Percentiles rank a stretch among this genome's conserved stretches.
Evolutionary conservation across 306 rosid genomes (phyloP).

Genomic region (Quercus bicolor): DNA sequence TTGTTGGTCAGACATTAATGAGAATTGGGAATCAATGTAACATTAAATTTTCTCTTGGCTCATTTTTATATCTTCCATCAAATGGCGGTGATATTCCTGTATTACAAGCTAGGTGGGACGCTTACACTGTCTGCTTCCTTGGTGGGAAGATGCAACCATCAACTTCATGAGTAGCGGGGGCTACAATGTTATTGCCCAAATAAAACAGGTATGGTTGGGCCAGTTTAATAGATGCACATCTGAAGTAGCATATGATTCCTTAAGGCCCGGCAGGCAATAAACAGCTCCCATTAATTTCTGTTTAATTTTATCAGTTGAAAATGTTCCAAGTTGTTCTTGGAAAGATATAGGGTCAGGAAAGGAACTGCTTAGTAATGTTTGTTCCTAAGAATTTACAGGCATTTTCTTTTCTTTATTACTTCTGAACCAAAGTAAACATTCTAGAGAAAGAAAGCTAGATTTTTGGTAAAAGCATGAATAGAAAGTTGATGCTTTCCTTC

Average conservation of each 20-base stretch:
- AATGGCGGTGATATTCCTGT: not conserved
- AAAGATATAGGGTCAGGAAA: not conserved
- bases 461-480: not conserved
- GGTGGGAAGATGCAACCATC: constrained; percentile 56
- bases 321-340: not conserved
- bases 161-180: constrained; percentile 51
- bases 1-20: not conserved
- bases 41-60: not conserved
- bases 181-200: constrained; percentile 37
- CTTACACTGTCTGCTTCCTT: constrained; percentile 52
- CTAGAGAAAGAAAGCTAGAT: not conserved
- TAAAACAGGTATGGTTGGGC: constrained; percentile 33
- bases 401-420: not conserved
- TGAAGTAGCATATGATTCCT: not conserved
- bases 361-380: not conserved
- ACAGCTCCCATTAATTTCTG: not conserved
- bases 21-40: not conserved
- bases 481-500: too few species aligned
- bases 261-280: not conserved
- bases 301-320: not conserved
- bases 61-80: not conserved
- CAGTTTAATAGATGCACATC: not conserved
- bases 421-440: not conserved
- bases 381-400: not conserved
- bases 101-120: constrained; percentile 44